Base-by-base conservation (phyloP, 1,284 basidiomycete species). In the Tetrapyrgos nigripes region DNA sequence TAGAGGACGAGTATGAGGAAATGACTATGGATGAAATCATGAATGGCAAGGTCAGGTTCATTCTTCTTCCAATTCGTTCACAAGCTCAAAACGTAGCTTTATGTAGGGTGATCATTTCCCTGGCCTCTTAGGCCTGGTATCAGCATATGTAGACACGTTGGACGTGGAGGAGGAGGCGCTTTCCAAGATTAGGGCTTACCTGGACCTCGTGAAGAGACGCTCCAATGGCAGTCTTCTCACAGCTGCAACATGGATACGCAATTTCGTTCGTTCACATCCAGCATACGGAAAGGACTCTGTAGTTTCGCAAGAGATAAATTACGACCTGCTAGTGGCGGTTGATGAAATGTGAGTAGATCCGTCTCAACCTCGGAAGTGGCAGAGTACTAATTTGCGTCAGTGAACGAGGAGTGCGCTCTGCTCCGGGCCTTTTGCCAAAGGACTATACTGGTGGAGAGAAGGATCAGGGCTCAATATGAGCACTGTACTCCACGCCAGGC, bases 11-110 rank as follows among this genome's bases (percentile, higher is more conserved):
- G 73, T 95, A 94, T 64, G 92, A 88, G 62, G 94, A 97, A 71
- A 96, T 97, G 89, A 87, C 92, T 0, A 83, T 98, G 72, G 81
- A 94, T 65, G 95, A 99, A 77, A 92, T 99, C 48, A 92, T 99
- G 76, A 94, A 93, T 69, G 97, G 97, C 19, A 93, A 92, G 83
- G 92, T 90, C 49, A 52, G 64, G 51, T 50, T 27, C 37, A 21
- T 61, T 33, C 24, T 47, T 8, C n/a, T 17, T 37, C 44, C 46
- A 45, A 28, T 23, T 29, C 51, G 61, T 33, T 43, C 19, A 35
- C 23, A 8, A 10, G 14, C 35, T 61, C 3, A 61, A 35, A 58
- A 58, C 17, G 62, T 37, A 27, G 48, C 54, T 53, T 33, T 4
- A 17, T 55, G 10, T 60, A 93, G 83, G 84, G 83, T 23, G 75